A percentile compares a stretch with the other conserved stretches of the same genome.
These are phyloP conservation scores for Phytophthora sp. DNA, from an alignment of 352 stramenopile genomes.

Conservation along the genomic window DNA sequence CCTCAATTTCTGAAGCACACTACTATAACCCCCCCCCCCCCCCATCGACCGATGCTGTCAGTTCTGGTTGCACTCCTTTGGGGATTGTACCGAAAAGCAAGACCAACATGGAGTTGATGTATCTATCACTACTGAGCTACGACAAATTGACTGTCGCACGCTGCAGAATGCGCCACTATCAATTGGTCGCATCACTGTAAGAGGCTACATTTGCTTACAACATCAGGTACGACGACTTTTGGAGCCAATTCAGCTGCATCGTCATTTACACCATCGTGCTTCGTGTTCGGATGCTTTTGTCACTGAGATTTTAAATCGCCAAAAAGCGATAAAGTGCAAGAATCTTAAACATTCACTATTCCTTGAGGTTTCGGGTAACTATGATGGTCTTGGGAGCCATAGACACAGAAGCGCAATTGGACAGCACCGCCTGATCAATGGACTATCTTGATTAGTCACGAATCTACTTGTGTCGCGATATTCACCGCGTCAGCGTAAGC, in stretches of 20 bases:
- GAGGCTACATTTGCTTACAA: slow-evolving; percentile 39
- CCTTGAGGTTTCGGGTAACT: too few relatives aligned
- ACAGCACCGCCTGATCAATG: too few relatives aligned
- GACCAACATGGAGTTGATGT: not conserved
- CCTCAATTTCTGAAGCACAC: slow-evolving; percentile 43
- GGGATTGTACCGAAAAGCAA: not conserved
- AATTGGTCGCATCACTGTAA: slow-evolving; percentile 5
- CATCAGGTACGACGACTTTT: slow-evolving; percentile 31
- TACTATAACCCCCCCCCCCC: slow-evolving; percentile 38
- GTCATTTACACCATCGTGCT: slow-evolving; percentile 27
- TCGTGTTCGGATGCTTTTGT: slow-evolving; percentile 15
- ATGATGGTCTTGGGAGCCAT: too few relatives aligned
- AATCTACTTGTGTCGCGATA: too few relatives aligned
- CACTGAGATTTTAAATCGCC: slow-evolving; percentile 11
- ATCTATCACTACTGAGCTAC: too few relatives aligned
- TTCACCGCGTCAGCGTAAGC: too few relatives aligned
- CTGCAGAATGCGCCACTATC: slow-evolving; percentile 9
- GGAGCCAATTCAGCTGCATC: slow-evolving; percentile 24
- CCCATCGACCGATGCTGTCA: slow-evolving; percentile 2
- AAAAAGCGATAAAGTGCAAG: slow-evolving; percentile 13
- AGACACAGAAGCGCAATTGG: too few relatives aligned
- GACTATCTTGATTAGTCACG: too few relatives aligned
- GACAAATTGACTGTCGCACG: slow-evolving; percentile 1
- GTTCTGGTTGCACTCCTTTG: slow-evolving; percentile 7
- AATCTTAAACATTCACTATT: too few relatives aligned